Conservation (phyloP, 352 stramenopile species). For the Thalassiosira exigua region DNA sequence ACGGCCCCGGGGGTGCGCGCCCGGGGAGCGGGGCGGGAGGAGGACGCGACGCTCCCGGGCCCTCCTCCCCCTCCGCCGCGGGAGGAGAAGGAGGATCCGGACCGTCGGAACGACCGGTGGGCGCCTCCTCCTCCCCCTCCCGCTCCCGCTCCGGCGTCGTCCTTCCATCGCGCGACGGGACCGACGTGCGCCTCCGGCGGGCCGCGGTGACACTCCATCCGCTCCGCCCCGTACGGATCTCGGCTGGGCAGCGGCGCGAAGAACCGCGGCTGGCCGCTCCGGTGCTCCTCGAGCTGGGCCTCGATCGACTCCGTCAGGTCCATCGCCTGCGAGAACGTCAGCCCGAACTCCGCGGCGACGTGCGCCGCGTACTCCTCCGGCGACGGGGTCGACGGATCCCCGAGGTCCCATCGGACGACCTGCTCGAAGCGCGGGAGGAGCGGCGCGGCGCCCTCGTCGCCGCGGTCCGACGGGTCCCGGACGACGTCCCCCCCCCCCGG, state of each 20-base stretch:
- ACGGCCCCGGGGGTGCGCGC: not conserved
- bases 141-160: too few species aligned
- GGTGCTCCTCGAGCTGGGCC: conserved; percentile 64
- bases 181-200: conserved; percentile 22
- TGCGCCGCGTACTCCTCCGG: conserved; percentile 60
- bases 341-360: conserved; percentile 68
- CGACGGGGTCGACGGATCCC: conserved; percentile 53
- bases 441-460: conserved; percentile 5
- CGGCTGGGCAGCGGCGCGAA: conserved; percentile 46
- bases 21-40: not conserved
- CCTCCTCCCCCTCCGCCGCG: not conserved
- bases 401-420: conserved; percentile 68
- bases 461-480: not conserved
- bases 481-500: too few species aligned
- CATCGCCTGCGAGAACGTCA: conserved; percentile 68
- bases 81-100: not conserved
- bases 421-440: not conserved
- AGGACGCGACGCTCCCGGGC: not conserved
- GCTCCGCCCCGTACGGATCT: conserved; percentile 59
- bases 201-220: conserved; percentile 43
- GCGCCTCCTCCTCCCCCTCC: not conserved
- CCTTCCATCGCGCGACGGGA: too few species aligned
- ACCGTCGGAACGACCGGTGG: not conserved
- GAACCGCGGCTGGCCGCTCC: conserved; percentile 39
- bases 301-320: conserved; percentile 72